These are phyloP conservation scores for Cordyceps militaris DNA, from an alignment of 2,329 filamentous ascomycete species.

Conservation along the genomic window DNA sequence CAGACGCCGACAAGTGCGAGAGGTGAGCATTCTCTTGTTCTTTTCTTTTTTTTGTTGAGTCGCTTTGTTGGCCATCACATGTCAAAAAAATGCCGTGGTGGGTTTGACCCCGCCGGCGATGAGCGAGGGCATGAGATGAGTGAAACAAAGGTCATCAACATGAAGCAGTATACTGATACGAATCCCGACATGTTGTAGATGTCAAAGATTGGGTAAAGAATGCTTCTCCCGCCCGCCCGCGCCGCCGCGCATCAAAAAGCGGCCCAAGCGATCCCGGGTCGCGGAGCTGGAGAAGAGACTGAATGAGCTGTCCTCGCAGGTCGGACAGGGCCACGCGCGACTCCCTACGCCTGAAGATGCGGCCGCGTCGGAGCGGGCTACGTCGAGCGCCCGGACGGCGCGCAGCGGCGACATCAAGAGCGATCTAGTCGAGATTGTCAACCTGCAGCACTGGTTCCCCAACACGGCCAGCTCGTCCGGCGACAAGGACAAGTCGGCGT, in stretches of 20 bases:
- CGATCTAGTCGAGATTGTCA: constrained; percentile 16
- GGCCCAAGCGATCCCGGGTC: constrained; percentile 40
- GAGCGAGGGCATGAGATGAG: neutral
- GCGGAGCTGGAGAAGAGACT: constrained; percentile 44
- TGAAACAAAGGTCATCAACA: neutral
- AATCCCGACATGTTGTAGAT: constrained; percentile 27
- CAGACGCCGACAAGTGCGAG: constrained; percentile 37
- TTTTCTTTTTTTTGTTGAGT: neutral
- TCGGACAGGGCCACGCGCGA: constrained; percentile 14
- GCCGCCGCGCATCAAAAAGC: constrained; percentile 40
- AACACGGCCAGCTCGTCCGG: neutral
- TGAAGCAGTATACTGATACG: neutral
- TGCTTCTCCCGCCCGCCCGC: constrained; percentile 42
- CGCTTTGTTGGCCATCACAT: constrained; percentile 12
- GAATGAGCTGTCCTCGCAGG: constrained; percentile 40
- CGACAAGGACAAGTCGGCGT: constrained; percentile 1
- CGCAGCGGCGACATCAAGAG: constrained; percentile 7
- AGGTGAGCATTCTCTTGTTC: constrained; percentile 28
- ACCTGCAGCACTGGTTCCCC: constrained; percentile 32
- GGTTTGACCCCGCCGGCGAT: neutral
- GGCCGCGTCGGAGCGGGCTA: constrained; percentile 1
- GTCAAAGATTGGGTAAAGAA: constrained; percentile 39
- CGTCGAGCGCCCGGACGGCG: constrained; percentile 9
- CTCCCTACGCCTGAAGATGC: constrained; percentile 12
- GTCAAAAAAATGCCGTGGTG: neutral